phyloP scores from a whole-genome alignment of 768 basidiomycete genomes.

The Naganishia vishniacii region DNA sequence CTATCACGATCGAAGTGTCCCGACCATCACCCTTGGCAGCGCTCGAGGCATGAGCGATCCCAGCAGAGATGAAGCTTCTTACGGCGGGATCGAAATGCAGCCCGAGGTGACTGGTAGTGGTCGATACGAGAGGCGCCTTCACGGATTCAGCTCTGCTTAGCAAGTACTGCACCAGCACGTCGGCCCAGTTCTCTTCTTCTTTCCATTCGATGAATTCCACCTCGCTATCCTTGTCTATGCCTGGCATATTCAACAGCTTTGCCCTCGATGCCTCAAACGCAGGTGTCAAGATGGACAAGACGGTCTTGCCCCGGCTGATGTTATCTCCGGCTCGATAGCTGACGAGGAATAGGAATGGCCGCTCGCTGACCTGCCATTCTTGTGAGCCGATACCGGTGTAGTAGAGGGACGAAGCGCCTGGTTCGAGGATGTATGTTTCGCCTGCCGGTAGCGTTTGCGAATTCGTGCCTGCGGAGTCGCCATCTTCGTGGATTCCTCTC shows the following conservation, averaged over 20 bases:
- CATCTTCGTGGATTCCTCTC: background rate
- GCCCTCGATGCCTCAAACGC: constrained; percentile 71
- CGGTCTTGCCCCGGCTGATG: constrained; percentile 45
- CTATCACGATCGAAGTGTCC: constrained; percentile 46
- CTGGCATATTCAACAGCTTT: constrained; percentile 57
- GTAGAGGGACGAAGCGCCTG: constrained; percentile 65
- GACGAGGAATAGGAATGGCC: constrained; percentile 67
- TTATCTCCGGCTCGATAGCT: constrained; percentile 47
- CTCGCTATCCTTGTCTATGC: constrained; percentile 38
- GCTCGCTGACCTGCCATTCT: constrained; percentile 68
- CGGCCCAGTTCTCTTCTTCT: constrained; percentile 66
- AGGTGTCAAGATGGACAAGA: constrained; percentile 65
- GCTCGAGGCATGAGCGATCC: constrained; percentile 47
- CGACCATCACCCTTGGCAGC: constrained; percentile 43
- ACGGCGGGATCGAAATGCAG: constrained; percentile 34
- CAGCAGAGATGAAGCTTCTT: constrained; percentile 32
- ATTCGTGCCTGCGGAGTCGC: background rate
- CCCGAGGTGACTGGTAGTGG: background rate
- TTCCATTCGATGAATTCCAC: constrained; percentile 52
- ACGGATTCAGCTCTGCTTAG: background rate
- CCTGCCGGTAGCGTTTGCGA: background rate
- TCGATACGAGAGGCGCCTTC: background rate
- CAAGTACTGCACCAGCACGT: constrained; percentile 51
- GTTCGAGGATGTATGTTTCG: constrained; percentile 64
- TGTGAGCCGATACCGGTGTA: constrained; percentile 64